Conservation (phyloP, 495 filamentous ascomycete species). For the Tuber borchii region DNA sequence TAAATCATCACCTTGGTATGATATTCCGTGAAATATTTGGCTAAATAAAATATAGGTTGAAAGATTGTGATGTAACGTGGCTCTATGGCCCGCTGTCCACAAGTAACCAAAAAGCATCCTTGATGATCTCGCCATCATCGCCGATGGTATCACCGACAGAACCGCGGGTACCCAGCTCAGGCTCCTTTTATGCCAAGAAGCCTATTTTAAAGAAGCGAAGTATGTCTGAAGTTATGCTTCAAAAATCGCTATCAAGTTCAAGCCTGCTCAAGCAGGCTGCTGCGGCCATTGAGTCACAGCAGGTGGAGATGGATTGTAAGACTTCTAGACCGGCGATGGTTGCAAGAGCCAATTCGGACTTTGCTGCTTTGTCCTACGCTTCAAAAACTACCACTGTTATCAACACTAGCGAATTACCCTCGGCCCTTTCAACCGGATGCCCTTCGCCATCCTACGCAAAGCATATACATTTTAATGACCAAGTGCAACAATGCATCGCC, state of each 20-base stretch:
- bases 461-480: conserved; percentile 94
- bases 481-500: conserved; percentile 91
- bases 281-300: conserved; percentile 83
- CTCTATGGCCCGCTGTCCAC: conserved; percentile 89
- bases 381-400: conserved; percentile 54
- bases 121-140: conserved; percentile 49
- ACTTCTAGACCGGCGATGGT: conserved; percentile 39
- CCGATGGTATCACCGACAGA: conserved; percentile 46
- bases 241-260: conserved; percentile 80
- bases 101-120: conserved; percentile 46
- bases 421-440: conserved; percentile 54
- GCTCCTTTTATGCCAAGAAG: conserved; percentile 53
- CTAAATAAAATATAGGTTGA: conserved; percentile 59
- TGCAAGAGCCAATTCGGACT: conserved; percentile 56
- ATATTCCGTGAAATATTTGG: conserved; percentile 3
- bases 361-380: conserved; percentile 52
- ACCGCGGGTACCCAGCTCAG: conserved; percentile 27
- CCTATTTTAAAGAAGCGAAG: conserved; percentile 95
- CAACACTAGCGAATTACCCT: conserved; percentile 54
- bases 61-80: conserved; percentile 97
- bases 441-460: conserved; percentile 48
- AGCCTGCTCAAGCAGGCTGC: conserved; percentile 90
- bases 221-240: conserved; percentile 91
- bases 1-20: conserved; percentile 10
- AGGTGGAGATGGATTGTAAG: conserved; percentile 54